phyloP scores from a whole-genome alignment of 1,284 basidiomycete species.

The Hymenochaete sp. region DNA sequence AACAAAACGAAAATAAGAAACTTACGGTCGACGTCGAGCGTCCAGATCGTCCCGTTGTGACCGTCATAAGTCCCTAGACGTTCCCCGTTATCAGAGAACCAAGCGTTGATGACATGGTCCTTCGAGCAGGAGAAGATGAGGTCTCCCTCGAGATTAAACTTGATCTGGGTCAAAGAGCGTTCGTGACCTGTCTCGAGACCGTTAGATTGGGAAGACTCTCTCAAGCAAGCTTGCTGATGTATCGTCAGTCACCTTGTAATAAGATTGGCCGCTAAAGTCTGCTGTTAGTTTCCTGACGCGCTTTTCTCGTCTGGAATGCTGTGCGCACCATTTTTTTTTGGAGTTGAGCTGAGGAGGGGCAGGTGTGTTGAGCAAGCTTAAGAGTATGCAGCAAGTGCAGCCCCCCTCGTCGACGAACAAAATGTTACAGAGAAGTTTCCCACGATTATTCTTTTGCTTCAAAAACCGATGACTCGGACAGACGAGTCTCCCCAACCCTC shows the following conservation, averaged over 20 bases:
- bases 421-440: too few relatives aligned
- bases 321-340: too few relatives aligned
- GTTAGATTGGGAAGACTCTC: not conserved
- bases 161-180: constrained; percentile 95
- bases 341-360: too few relatives aligned
- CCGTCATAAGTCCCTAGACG: constrained; percentile 94
- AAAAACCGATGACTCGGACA: too few relatives aligned
- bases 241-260: constrained; percentile 21
- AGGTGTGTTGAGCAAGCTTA: too few relatives aligned
- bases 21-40: constrained; percentile 91
- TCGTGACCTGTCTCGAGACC: constrained; percentile 68
- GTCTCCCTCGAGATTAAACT: constrained; percentile 95
- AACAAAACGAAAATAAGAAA: constrained; percentile 19
- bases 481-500: too few relatives aligned
- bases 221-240: not conserved
- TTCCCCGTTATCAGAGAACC: constrained; percentile 99
- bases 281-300: too few relatives aligned
- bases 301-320: too few relatives aligned
- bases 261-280: constrained; percentile 23
- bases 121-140: constrained; percentile 95
- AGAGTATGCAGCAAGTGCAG: too few relatives aligned
- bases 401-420: too few relatives aligned
- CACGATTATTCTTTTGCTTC: too few relatives aligned
- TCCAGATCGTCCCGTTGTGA: constrained; percentile 96
- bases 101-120: constrained; percentile 92